Evolutionary conservation across 305 asterid species (phyloP).

Genomic region (Solanum hybrid): DNA sequence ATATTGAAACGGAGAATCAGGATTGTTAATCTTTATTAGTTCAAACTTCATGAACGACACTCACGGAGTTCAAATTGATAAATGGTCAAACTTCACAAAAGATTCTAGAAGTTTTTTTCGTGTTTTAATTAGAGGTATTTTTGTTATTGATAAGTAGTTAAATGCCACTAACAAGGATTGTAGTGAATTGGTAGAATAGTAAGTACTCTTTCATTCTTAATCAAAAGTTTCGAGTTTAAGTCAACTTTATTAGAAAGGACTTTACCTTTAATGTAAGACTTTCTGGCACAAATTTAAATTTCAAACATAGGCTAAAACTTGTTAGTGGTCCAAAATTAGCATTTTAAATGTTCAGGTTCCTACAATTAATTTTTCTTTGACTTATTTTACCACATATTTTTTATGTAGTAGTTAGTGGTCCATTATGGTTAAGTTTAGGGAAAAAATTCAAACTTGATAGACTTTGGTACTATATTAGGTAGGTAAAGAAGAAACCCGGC

Average conservation of each 20-base stretch:
- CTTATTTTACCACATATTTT: background rate
- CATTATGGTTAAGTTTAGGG: background rate
- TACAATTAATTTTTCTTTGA: background rate
- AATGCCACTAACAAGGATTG: background rate
- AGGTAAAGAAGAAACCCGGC: background rate
- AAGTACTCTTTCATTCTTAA: too few relatives aligned
- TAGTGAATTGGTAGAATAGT: accelerated
- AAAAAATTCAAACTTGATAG: background rate
- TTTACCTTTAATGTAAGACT: accelerated
- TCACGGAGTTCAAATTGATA: background rate
- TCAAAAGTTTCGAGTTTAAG: accelerated
- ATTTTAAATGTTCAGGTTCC: background rate
- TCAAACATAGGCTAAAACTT: background rate
- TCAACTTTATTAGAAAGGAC: background rate
- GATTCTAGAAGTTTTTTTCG: background rate
- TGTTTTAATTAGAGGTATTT: background rate
- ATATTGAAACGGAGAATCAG: accelerated
- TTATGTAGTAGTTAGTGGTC: background rate
- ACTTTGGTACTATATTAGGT: background rate
- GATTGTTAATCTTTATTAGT: background rate
- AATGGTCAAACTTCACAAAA: too few relatives aligned
- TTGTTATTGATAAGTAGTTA: background rate
- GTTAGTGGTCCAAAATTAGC: background rate
- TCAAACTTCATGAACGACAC: background rate
- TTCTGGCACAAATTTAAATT: accelerated